Conservation (phyloP, 148 eudicot species). For the Dianthus caryophyllus region DNA sequence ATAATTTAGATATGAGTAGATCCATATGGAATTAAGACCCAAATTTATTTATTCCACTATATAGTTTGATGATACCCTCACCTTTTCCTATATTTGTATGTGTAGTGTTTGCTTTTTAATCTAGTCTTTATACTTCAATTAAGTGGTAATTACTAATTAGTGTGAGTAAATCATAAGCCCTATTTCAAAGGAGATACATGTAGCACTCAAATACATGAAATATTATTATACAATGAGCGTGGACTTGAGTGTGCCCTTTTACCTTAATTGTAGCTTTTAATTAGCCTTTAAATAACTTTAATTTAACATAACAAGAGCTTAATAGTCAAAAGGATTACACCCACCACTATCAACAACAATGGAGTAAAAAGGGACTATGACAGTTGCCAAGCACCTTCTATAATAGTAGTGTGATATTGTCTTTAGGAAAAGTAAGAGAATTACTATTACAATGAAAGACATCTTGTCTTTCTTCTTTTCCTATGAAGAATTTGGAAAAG, state of each 20-base stretch:
- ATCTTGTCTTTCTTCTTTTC: slow-evolving; percentile 61
- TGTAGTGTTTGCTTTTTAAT: too few relatives aligned
- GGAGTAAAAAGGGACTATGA: not conserved
- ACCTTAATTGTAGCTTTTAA: slow-evolving; percentile 1
- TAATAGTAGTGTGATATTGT: not conserved
- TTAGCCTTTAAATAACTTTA: slow-evolving; percentile 4
- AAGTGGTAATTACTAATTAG: too few relatives aligned
- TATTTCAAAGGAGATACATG: too few relatives aligned
- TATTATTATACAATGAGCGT: not conserved
- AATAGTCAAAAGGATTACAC: not conserved
- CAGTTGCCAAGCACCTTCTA: slow-evolving; percentile 1
- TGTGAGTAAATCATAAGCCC: too few relatives aligned
- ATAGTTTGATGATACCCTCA: too few relatives aligned
- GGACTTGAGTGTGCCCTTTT: not conserved
- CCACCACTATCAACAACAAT: not conserved
- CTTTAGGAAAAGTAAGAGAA: slow-evolving; percentile 2
- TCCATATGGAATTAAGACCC: too few relatives aligned
- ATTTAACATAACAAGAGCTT: not conserved
- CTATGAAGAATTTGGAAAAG: slow-evolving; percentile 30
- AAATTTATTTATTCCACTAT: too few relatives aligned
- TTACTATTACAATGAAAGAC: slow-evolving; percentile 29
- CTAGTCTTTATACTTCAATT: too few relatives aligned
- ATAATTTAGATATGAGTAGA: too few relatives aligned
- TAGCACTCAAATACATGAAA: slow-evolving; percentile 1
- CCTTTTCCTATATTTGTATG: too few relatives aligned